phyloP scores from a whole-genome alignment of 176 grass and related monocot genomes.

The Juncus inflexus region DNA sequence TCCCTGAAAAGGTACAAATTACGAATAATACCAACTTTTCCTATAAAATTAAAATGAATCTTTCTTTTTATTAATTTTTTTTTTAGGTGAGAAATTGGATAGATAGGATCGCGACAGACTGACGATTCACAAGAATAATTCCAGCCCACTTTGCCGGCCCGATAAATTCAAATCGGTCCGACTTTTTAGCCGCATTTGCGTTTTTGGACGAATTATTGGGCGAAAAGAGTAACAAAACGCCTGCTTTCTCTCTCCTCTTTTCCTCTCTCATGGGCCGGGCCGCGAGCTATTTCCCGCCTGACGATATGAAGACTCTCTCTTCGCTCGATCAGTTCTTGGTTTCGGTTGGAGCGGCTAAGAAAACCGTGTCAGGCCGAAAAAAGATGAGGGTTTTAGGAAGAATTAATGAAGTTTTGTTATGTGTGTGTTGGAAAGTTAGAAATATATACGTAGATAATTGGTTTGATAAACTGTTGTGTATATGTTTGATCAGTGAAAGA shows the following conservation, averaged over 20 bases:
- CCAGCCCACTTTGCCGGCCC: constrained; percentile 64
- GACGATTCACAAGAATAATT: constrained; percentile 58
- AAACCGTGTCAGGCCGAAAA: constrained; percentile 76
- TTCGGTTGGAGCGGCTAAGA: constrained; percentile 69
- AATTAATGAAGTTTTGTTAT: neutral
- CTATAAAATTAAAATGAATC: neutral
- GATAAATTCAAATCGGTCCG: constrained; percentile 49
- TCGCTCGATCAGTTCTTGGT: constrained; percentile 92
- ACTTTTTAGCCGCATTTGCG: constrained; percentile 73
- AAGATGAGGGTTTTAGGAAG: constrained; percentile 14
- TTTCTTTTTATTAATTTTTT: too few relatives aligned
- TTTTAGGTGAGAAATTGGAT: constrained; percentile 72
- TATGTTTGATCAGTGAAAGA: too few relatives aligned
- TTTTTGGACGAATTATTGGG: constrained; percentile 78
- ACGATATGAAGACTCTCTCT: constrained; percentile 95
- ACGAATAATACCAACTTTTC: neutral
- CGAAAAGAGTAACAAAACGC: constrained; percentile 23
- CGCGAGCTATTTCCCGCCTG: constrained; percentile 68
- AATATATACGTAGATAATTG: too few relatives aligned
- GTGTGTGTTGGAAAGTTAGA: too few relatives aligned
- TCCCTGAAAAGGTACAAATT: constrained; percentile 73
- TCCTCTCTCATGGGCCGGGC: constrained; percentile 71
- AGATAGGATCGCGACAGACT: constrained; percentile 54
- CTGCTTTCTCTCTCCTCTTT: constrained; percentile 57
- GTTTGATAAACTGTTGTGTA: too few relatives aligned